A percentile compares a stretch with the other conserved stretches of the same genome.
These are phyloP conservation scores for Lenzites betulinus DNA, from an alignment of 768 basidiomycete species.

Conservation along the genomic window DNA sequence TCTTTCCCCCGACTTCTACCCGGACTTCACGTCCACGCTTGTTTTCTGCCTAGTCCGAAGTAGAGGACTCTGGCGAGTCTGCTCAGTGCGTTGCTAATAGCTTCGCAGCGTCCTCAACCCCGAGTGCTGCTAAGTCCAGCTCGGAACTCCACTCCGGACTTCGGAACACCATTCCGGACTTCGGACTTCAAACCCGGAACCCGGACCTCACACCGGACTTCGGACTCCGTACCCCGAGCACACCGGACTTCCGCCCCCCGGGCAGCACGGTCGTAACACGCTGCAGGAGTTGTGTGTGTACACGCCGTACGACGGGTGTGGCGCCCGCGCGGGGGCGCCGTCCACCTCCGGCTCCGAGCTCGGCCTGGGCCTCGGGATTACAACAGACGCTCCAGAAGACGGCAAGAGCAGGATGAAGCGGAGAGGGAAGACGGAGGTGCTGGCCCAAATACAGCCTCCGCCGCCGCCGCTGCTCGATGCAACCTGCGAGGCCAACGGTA, in stretches of 20 bases:
- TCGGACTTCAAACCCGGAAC: no score
- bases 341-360: no score
- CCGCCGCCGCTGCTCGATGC: constrained; percentile 7
- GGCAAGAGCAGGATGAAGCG: background rate
- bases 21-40: no score
- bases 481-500: constrained; percentile 13
- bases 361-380: no score
- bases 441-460: background rate
- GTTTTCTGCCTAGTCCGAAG: background rate
- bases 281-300: constrained; percentile 12
- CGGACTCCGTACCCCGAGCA: background rate
- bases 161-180: no score
- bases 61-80: background rate
- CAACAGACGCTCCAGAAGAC: no score
- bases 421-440: background rate
- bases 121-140: background rate
- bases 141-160: no score
- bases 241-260: background rate
- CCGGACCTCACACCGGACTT: background rate
- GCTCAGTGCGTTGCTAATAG: constrained; percentile 1
- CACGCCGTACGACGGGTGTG: constrained; percentile 18
- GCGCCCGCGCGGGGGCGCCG: background rate
- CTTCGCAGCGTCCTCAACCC: background rate
- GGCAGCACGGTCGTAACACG: background rate
- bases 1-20: no score